Conservation (phyloP, 257 asterid species). For the Henckelia pumila region DNA sequence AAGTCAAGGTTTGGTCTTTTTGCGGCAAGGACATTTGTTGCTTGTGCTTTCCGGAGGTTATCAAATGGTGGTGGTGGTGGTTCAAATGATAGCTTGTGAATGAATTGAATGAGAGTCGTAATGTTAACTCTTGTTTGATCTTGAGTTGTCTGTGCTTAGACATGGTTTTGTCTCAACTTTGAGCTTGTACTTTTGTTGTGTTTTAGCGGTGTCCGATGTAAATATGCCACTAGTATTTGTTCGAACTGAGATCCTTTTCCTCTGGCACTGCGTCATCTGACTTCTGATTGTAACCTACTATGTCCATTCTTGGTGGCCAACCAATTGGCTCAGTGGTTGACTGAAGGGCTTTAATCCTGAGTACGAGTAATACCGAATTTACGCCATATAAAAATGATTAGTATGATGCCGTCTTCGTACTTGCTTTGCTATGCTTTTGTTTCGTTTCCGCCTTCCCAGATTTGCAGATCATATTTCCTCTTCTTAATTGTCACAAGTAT, state of each 20-base stretch:
- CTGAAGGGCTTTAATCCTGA: too few relatives aligned
- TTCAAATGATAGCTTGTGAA: neutral
- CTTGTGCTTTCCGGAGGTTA: neutral
- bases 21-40: neutral
- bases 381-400: too few relatives aligned
- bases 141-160: neutral
- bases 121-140: neutral
- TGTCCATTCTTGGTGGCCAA: too few relatives aligned
- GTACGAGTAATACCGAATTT: too few relatives aligned
- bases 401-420: too few relatives aligned
- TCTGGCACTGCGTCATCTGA: neutral
- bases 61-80: neutral
- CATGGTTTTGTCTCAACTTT: neutral
- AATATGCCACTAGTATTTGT: too few relatives aligned
- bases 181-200: neutral
- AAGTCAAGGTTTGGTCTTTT: neutral
- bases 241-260: neutral
- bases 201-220: neutral
- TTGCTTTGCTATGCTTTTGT: neutral
- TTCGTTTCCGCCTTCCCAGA: neutral
- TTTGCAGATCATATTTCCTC: neutral
- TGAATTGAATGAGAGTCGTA: neutral
- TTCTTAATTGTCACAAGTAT: neutral
- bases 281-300: neutral
- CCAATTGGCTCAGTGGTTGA: too few relatives aligned